Evolutionary conservation across 2,329 filamentous ascomycete species (phyloP), one percentile per base, ranked within the genome.

Genomic region (Alternaria gaisen): DNA sequence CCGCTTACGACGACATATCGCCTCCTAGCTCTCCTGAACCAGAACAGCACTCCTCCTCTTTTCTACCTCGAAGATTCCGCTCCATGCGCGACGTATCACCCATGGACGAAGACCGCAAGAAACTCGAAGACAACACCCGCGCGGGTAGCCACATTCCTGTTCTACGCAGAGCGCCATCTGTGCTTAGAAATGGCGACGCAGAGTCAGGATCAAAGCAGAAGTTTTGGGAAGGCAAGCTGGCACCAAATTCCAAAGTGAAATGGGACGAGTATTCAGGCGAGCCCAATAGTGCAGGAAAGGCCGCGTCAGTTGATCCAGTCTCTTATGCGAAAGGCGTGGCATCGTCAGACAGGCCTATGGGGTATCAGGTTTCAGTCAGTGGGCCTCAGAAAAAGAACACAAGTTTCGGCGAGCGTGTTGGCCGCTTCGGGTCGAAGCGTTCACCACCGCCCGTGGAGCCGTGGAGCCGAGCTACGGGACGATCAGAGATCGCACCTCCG

Each of bases 381-480:
- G 74, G 68, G 5, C 71, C 71, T 12, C 62, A 66, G 22, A 70
- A 70, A 52, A 75, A 70, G 54, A 67, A 72, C 22, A 77, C 76
- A 66, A 68, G 66, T 38, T 68, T 73, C 44, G 60, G 68, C 30
- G 74, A 77, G 38, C 75, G 73, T 28, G 68, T 72, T 18, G 65
- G 65, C 40, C 69, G 72, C 32, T 65, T 74, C 34, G 68, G 68
- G 14, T 63, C 67, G 20, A 74, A 56, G 41, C 60, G 67, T 44
- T 63, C 70, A 22, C 55, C 72, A 16, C 67, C 70, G n/a, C 61
- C 69, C 62, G 78, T 81, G 43, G 79, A 82, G 54, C 81, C 88
- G 58, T 93, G 91, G 91, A 89, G 88, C 69, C 91, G 91, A 18
- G 87, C 88, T 38, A 92, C 88, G 73, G 91, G 91, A 28, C 86